Evolutionary conservation across 2,329 filamentous ascomycete species (phyloP), one percentile per base, ranked within the genome.

Genomic region (Ophiognomonia clavigignenti-juglandacearum): DNA sequence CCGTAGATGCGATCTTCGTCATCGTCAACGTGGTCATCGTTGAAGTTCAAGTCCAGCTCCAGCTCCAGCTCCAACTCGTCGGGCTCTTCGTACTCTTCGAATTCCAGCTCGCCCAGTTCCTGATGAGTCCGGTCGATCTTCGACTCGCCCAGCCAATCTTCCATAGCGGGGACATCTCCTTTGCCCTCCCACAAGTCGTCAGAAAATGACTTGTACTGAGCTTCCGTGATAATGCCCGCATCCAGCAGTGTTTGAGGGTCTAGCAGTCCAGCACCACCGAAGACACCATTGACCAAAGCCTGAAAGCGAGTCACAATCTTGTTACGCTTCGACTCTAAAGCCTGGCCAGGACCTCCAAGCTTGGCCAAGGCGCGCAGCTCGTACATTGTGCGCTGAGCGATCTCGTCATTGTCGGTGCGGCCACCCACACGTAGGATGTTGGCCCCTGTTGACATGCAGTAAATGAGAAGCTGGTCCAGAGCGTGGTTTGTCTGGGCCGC

Each of bases 401-500:
- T 83, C 0, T 75, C 73, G 1, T 71, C 65, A 50, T 87, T 83
- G 43, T 80, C 77, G 16, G 85, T 87, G 24, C 86, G 77, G 3
- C 83, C 82, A 35, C 89, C 89, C 9, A 79, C 59, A 3, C 75
- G 73, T 9, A 72, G 67, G 48, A 90, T 82, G 1, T 79, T 74
- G 73, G 64, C 85, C 3, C 61, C 64, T 0, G 56, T 45, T 1
- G 68, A 59, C 1, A 80, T 70, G 14, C 89, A 72, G 45, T 84
- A 79, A 1, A 69, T 67, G 0, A 96, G 70, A 0, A 96, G 71
- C 59, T 96, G 90, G 56, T 96, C 90, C 0, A 96, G 69, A 0
- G 90, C 90, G 63, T 96, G 89, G 50, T 96, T 96, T 0, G 90
- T 96, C 57, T 96, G 89, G 7, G 88, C 89, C 0, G 89, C 78